Base-by-base conservation (phyloP, 2,329 filamentous ascomycete species). In the Fusarium sp. region DNA sequence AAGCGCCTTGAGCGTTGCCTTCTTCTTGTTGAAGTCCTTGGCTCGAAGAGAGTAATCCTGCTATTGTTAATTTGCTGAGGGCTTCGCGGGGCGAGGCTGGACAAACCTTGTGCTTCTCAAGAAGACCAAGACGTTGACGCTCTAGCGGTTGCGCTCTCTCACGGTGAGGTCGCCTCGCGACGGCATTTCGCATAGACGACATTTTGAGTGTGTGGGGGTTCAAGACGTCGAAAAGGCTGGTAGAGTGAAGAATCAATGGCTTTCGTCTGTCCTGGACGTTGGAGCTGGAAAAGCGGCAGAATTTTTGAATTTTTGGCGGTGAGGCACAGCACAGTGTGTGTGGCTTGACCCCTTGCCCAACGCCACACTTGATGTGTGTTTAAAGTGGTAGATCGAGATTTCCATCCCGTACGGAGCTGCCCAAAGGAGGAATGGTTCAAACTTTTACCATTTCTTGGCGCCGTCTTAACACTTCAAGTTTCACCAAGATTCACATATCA, bases 21-120 rank as follows among this genome's bases (percentile, higher is more conserved):
- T 90, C 79, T 93, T 93, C 82, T 88, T 87, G 79, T 90, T 91
- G 86, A 90, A 91, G 80, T 93, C 91, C 75, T 88, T 86, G 29
- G 91, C 90, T 71, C 92, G 90, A 61, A 91, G 88, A 56, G 88
- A 87, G 82, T 93, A 92, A 81, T 93, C 91, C 88, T 89, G 22
- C 14, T 18, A 64, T 33, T 24, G 67, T 77, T n/a, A 71, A 65
- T 71, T 20, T 56, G 7, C 2, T 18, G 18, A 58, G 33, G 56
- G 69, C 56, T 67, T 63, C 27, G 71, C 57, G 68, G 65, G 65
- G 57, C 54, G 48, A 50, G 16, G 22, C 24, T 37, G 5, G 31
- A 73, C 81, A 48, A 80, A 92, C 92, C 86, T 98, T 98, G 88
- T 97, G 94, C 86, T 99, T 98, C 84, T 98, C 97, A 71, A 98